These are phyloP conservation scores for Cucurbita argyrosperma DNA, from an alignment of 306 rosid genomes.

Conservation along the genomic window DNA sequence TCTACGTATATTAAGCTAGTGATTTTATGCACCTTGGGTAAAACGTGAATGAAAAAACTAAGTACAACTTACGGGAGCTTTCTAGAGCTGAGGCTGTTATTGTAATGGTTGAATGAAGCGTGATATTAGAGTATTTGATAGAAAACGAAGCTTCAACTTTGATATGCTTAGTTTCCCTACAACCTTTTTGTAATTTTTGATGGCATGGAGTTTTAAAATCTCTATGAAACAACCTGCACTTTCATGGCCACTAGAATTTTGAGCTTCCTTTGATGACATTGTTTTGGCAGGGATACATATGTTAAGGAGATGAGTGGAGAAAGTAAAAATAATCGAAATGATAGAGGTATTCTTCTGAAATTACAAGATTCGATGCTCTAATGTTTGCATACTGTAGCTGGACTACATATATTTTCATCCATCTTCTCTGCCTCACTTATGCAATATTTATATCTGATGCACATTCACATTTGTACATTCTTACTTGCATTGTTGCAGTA, in stretches of 20 bases:
- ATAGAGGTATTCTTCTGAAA: constrained; percentile 59
- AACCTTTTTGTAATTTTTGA: neutral
- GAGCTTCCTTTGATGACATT: neutral
- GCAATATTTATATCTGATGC: neutral
- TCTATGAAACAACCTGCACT: neutral
- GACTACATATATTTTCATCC: neutral
- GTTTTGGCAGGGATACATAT: constrained; percentile 63
- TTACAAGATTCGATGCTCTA: constrained; percentile 5
- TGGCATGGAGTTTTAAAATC: neutral
- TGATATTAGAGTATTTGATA: neutral
- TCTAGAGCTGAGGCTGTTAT: neutral
- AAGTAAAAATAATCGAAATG: constrained; percentile 84
- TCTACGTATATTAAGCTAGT: neutral
- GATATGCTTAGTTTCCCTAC: neutral
- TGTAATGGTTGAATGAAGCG: neutral
- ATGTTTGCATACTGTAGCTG: neutral
- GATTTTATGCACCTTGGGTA: neutral
- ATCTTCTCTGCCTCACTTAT: neutral
- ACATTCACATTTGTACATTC: neutral
- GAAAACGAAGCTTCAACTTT: neutral
- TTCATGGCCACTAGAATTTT: neutral
- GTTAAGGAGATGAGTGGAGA: constrained; percentile 79
- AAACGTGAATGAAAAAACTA: neutral
- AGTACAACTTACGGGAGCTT: neutral
- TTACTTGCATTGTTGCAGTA: neutral